A percentile compares a stretch with the other conserved stretches of the same genome.
phyloP scores from a whole-genome alignment of 208 protist genomes.

The Leptomonas pyrrhocoris region DNA sequence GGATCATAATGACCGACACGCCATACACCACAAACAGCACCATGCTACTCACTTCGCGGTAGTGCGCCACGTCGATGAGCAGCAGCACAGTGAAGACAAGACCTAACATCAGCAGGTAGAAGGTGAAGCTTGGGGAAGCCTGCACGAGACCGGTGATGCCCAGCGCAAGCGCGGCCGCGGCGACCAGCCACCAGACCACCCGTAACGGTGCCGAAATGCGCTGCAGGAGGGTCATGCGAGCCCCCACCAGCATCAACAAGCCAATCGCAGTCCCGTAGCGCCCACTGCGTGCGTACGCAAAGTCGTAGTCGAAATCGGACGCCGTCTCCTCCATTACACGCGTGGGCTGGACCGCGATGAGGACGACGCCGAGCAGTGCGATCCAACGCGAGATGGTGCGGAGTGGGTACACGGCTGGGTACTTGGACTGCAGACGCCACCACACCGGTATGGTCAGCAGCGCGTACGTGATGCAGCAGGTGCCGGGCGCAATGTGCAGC shows the following conservation, averaged over 20 bases:
- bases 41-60: slow-evolving; percentile 42
- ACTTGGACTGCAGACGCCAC: slow-evolving; percentile 40
- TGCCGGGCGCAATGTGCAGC: slow-evolving; percentile 63
- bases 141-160: slow-evolving; percentile 62
- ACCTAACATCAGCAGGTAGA: slow-evolving; percentile 50
- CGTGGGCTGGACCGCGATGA: slow-evolving; percentile 57
- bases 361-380: slow-evolving; percentile 42
- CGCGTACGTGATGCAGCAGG: slow-evolving; percentile 49
- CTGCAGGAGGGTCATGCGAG: slow-evolving; percentile 37
- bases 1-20: slow-evolving; percentile 25
- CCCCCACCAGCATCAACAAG: slow-evolving; percentile 47
- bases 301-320: slow-evolving; percentile 46
- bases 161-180: slow-evolving; percentile 43
- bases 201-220: slow-evolving; percentile 41
- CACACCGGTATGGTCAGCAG: slow-evolving; percentile 69
- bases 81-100: slow-evolving; percentile 61
- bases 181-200: slow-evolving; percentile 53
- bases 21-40: slow-evolving; percentile 42
- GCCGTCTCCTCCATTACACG: slow-evolving; percentile 30
- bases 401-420: slow-evolving; percentile 27
- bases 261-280: slow-evolving; percentile 41
- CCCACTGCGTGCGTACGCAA: slow-evolving; percentile 39
- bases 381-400: slow-evolving; percentile 27
- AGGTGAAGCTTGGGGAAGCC: slow-evolving; percentile 45
- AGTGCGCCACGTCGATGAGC: slow-evolving; percentile 69